Base-by-base conservation (phyloP, 306 rosid species). In the Lagenaria siceraria region DNA sequence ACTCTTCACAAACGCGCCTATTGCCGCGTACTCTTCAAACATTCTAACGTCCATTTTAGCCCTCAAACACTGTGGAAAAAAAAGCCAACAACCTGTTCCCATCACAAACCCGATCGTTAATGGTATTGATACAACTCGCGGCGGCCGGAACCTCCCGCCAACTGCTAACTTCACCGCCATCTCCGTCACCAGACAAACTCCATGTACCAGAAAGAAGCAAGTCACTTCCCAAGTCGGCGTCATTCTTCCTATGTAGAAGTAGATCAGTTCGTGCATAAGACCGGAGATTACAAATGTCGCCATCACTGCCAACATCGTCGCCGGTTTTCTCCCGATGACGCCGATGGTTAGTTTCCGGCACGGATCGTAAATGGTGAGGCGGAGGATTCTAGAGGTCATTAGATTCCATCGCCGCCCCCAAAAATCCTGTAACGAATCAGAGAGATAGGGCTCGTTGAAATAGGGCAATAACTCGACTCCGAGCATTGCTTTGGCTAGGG, bases 331-430 rank as follows among this genome's bases (percentile, higher is more conserved):
- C 3, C 90, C 88, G 0, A 85, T 18, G n/a, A 78, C 13, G 48
- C 48, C 3, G 3, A 18, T 9, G 4, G 76, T 74, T 3, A 38
- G 53, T 6, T 48, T 36, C 18, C 81, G 18, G 10, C 79, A 53
- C 4, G 96, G 97, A 10, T 83, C 83, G 73, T 88, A 92, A 8
- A 92, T 86, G 0, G 93, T 66, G 0, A 85, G 83, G 2, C 89
- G 80, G 36, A 93, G 87, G 75, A 85, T 88, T 22, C 83, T 78
- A 10, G 87, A 81, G 19, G 84, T 91, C 86, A 88, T 83, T 54
- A 90, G 88, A 72, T 90, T 93, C 98, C 98, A 93, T 38, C 98
- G 80, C 40, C 85, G 77, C 1, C 93, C 90, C 98, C 98, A 90
- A 38, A 90, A 93, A 59, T 93, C 90, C 56, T 90, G 98, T 0